Evolutionary conservation across 495 filamentous ascomycete species (phyloP).

Genomic region (Mytilinidion resinicola): DNA sequence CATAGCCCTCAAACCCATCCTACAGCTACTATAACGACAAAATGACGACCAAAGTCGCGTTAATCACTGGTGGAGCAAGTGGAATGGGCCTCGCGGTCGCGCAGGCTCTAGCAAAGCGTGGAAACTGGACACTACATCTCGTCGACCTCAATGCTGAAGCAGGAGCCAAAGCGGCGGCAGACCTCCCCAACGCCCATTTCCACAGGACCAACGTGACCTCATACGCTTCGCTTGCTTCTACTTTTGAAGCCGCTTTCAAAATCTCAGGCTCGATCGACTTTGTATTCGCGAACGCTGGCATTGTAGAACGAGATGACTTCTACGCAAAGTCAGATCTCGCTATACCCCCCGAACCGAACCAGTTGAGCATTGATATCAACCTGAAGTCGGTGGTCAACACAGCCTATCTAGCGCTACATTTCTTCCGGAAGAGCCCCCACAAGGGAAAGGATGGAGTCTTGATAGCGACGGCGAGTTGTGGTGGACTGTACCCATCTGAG

Average conservation of each 20-base stretch:
- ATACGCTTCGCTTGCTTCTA: conserved; percentile 20
- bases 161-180: conserved; percentile 9
- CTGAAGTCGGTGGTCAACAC: conserved; percentile 31
- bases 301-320: conserved; percentile 31
- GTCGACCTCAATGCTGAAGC: conserved; percentile 24
- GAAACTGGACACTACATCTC: conserved; percentile 28
- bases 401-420: conserved; percentile 31
- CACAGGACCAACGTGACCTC: conserved; percentile 26
- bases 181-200: conserved; percentile 16
- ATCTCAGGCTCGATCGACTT: conserved; percentile 27
- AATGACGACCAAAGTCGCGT: too few species aligned
- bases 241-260: conserved; percentile 27
- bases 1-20: too few species aligned
- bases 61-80: too few species aligned
- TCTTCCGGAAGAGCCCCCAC: conserved; percentile 19
- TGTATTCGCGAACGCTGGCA: conserved; percentile 36
- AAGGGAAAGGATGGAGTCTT: conserved; percentile 20
- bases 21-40: too few species aligned
- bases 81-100: conserved; percentile 36
- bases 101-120: conserved; percentile 15
- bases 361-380: conserved; percentile 29
- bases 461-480: conserved; percentile 32
- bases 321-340: conserved; percentile 10
- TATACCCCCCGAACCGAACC: conserved; percentile 6
- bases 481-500: conserved; percentile 22